These are phyloP conservation scores for Vigna mungo DNA, from an alignment of 306 rosid species.

Conservation along the genomic window DNA sequence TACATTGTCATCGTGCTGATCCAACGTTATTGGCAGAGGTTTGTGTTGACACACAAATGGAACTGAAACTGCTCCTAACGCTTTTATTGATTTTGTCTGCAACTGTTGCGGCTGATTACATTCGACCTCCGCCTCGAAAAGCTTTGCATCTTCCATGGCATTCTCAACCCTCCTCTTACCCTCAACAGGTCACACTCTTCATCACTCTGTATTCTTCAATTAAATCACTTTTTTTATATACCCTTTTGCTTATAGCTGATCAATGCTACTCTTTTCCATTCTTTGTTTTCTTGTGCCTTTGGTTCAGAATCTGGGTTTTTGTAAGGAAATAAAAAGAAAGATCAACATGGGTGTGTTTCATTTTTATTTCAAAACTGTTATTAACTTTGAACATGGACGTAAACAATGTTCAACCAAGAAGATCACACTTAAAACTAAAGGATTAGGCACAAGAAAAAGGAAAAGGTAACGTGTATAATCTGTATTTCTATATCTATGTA, in stretches of 20 bases:
- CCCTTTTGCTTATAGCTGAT: slow-evolving; percentile 22
- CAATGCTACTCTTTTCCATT: not conserved
- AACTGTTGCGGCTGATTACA: slow-evolving; percentile 56
- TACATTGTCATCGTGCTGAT: slow-evolving; percentile 48
- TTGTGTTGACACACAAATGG: slow-evolving; percentile 49
- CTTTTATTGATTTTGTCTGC: slow-evolving; percentile 43
- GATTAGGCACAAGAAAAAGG: too few relatives aligned
- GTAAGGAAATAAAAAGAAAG: not conserved
- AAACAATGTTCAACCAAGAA: not conserved
- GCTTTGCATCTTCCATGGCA: slow-evolving; percentile 68
- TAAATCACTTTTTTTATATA: not conserved
- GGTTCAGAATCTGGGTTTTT: slow-evolving; percentile 28
- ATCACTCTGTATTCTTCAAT: not conserved
- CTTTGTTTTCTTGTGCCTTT: slow-evolving; percentile 19
- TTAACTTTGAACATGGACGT: not conserved
- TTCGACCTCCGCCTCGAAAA: slow-evolving; percentile 85
- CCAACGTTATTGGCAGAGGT: slow-evolving; percentile 38
- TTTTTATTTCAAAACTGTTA: not conserved
- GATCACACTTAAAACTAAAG: too few relatives aligned
- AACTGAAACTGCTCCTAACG: slow-evolving; percentile 42
- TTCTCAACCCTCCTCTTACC: slow-evolving; percentile 55
- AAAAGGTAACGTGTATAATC: too few relatives aligned
- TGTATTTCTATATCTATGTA: too few relatives aligned
- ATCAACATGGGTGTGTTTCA: not conserved
- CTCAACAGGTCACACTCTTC: slow-evolving; percentile 70